phyloP scores from a whole-genome alignment of 1,284 basidiomycete species.

The Microbotryomycetes sp. region DNA sequence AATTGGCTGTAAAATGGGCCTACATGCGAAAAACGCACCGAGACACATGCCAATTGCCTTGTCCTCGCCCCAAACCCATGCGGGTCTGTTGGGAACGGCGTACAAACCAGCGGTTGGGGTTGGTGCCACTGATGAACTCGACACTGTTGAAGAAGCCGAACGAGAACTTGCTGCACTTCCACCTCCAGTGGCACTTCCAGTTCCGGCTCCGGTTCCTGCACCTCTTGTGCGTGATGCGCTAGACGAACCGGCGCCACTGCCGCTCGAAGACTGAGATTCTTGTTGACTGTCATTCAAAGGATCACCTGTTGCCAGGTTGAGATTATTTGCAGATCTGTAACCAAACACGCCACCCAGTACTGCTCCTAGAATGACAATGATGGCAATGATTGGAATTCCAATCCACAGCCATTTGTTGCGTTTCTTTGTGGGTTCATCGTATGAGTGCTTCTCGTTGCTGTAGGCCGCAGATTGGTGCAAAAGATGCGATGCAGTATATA shows the following conservation, averaged over 20 bases:
- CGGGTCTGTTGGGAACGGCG: conserved; percentile 2
- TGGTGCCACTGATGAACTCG: background rate
- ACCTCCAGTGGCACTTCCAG: background rate
- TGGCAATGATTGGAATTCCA: conserved; percentile 1
- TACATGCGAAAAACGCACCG: background rate
- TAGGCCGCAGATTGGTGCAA: too few relatives aligned
- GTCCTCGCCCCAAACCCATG: conserved; percentile 29
- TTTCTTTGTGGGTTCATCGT: background rate
- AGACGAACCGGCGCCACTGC: conserved; percentile 1
- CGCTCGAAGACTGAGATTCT: background rate
- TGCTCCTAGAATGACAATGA: conserved; percentile 24
- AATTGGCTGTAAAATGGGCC: background rate
- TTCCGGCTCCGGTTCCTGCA: background rate
- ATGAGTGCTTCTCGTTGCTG: background rate
- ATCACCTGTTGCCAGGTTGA: conserved; percentile 7
- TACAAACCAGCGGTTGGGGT: background rate
- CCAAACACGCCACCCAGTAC: conserved; percentile 32
- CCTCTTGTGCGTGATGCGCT: background rate
- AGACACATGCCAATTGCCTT: conserved; percentile 31
- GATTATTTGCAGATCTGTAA: conserved; percentile 13
- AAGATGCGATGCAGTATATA: too few relatives aligned
- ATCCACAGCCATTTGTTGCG: conserved; percentile 12
- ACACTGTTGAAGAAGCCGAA: background rate
- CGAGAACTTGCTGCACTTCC: background rate
- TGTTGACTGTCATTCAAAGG: conserved; percentile 1